Percentiles rank a stretch among this genome's conserved stretches.
phyloP scores from a whole-genome alignment of 2,329 filamentous ascomycete species.

The Knoxdaviesia proteae region DNA sequence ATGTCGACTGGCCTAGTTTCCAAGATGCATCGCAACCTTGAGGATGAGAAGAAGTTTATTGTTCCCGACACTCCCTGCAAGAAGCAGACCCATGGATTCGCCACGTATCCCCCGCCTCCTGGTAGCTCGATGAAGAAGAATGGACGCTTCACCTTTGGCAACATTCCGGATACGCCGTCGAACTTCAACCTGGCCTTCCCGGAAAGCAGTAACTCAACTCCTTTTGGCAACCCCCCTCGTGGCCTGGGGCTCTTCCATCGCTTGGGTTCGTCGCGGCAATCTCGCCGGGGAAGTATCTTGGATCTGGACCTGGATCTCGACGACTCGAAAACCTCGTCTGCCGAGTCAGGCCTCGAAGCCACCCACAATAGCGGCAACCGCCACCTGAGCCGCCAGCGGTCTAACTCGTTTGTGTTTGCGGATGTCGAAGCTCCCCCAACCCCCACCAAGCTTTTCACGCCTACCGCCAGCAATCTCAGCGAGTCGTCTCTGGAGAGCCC shows the following conservation, averaged over 20 bases:
- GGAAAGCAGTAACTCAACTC: slow-evolving; percentile 13
- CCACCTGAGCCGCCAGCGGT: neutral
- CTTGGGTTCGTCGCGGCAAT: slow-evolving; percentile 22
- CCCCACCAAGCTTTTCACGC: slow-evolving; percentile 54
- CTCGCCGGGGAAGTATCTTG: slow-evolving; percentile 47
- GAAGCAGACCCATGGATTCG: slow-evolving; percentile 48
- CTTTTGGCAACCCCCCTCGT: slow-evolving; percentile 33
- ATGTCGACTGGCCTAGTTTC: slow-evolving; percentile 89
- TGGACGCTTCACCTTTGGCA: slow-evolving; percentile 49
- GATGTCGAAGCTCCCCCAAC: slow-evolving; percentile 66
- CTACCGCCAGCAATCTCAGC: slow-evolving; percentile 18
- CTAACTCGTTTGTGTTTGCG: slow-evolving; percentile 5
- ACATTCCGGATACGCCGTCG: slow-evolving; percentile 64
- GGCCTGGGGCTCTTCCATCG: slow-evolving; percentile 47
- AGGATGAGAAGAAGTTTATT: slow-evolving; percentile 43
- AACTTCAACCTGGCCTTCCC: slow-evolving; percentile 31
- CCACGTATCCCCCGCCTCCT: slow-evolving; percentile 38
- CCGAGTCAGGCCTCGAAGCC: neutral
- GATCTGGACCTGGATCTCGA: slow-evolving; percentile 69
- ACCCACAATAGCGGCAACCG: slow-evolving; percentile 1
- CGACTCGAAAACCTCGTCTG: slow-evolving; percentile 29
- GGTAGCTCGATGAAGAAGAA: slow-evolving; percentile 43
- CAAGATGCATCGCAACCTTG: slow-evolving; percentile 72
- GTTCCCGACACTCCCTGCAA: slow-evolving; percentile 97
- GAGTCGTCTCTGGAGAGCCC: slow-evolving; percentile 23